Evolutionary conservation across 2,329 filamentous ascomycete genomes (phyloP).

Genomic region (Bipolaris cookei): DNA sequence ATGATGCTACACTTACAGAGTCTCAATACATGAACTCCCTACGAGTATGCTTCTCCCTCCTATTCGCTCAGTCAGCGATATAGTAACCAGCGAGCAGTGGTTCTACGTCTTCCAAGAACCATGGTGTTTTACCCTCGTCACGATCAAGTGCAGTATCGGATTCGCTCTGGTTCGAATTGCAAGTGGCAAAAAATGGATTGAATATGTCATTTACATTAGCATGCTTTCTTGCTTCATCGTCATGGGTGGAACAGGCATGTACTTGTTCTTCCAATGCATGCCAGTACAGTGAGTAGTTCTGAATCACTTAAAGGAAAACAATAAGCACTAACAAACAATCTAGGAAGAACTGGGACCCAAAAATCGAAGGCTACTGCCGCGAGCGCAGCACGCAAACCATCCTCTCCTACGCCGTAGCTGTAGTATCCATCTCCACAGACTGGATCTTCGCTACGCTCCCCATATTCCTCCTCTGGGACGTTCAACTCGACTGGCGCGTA

Average conservation of each 20-base stretch:
- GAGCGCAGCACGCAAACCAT: constrained; percentile 7
- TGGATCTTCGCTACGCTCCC: constrained; percentile 14
- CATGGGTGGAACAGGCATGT: constrained; percentile 13
- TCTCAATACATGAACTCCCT: constrained; percentile 9
- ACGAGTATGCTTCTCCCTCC: neutral
- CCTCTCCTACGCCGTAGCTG: constrained; percentile 11
- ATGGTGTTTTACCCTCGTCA: constrained; percentile 15
- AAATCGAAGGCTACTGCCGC: constrained; percentile 2
- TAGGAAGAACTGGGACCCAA: constrained; percentile 9
- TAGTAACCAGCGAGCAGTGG: constrained; percentile 4
- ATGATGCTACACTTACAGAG: constrained; percentile 2
- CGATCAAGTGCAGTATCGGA: constrained; percentile 14
- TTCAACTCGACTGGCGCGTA: constrained; percentile 15
- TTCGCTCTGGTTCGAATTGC: constrained; percentile 14
- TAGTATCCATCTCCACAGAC: constrained; percentile 11
- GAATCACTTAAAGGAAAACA: neutral
- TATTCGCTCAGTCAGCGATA: neutral
- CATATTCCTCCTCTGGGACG: constrained; percentile 13
- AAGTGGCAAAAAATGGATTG: constrained; percentile 13
- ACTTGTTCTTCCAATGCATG: constrained; percentile 11
- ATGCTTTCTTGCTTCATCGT: constrained; percentile 8
- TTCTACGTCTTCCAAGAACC: constrained; percentile 15
- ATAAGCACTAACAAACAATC: neutral
- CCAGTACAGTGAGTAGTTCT: constrained; percentile 6
- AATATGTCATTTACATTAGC: constrained; percentile 9